Evolutionary conservation across 768 basidiomycete genomes (phyloP), one percentile per base, ranked within the genome.

Genomic region (Pleurotus pulmonarius): DNA sequence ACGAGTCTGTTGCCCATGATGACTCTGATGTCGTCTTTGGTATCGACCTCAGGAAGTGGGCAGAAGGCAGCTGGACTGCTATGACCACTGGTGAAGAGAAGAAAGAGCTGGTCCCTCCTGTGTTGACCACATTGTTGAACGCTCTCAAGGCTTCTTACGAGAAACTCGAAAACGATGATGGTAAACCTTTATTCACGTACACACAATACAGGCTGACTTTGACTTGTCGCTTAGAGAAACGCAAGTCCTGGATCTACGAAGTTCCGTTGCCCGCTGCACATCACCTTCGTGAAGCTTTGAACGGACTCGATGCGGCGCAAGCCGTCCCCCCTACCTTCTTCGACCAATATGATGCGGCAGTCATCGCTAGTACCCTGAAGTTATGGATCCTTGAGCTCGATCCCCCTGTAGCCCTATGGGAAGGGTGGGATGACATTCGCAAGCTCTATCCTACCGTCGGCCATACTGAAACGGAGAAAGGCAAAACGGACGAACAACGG

Each of bases 221-320:
- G 5, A 45, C 16, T 22, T 46, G 6, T 18, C 54, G 11, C 37
- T 3, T 65, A 86, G 94, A 95, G 68, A 88, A 84, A 66, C 85
- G 95, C 57, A 93, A 88, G 73, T 75, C 87, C 3, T 98, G 95
- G 95, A 91, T 98, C 54, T 98, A 97, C 70, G 93, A 98, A 63
- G 90, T 92, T 3, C 94, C 94, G 1, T 79, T 98, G 5, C 76
- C 84, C 1, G 83, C 85, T 22, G 81, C 90, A 13, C 95, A 98
- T 63, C 88, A 88, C 57, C 83, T 98, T 26, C 86, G 95, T 56
- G 91, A 94, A 70, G 78, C 79, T 4, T 75, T 98, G 53, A 96
- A 97, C 66, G 83, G 79, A 8, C 71, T 90, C n/a, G 86, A 82
- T 5, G 67, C 78, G 49, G 79, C 76, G 24, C 75, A 78, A 55